These are phyloP conservation scores for Magnaporthiopsis rhizophila DNA, from an alignment of 2,329 filamentous ascomycete genomes.

Conservation along the genomic window DNA sequence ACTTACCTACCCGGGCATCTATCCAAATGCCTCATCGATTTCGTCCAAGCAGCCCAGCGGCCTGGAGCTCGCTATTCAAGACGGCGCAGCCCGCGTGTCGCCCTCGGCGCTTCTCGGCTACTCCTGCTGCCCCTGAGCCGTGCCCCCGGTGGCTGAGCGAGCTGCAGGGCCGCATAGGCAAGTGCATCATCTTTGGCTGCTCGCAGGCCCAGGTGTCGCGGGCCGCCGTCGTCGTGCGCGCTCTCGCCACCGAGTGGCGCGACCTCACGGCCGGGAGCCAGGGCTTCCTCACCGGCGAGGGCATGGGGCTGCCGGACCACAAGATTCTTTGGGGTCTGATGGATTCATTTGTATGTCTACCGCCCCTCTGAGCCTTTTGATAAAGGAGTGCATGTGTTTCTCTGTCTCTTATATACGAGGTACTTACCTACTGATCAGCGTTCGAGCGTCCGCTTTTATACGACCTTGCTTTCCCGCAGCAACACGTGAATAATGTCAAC, in stretches of 20 bases:
- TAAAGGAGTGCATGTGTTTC: too few relatives aligned
- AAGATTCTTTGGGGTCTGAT: conserved; percentile 79
- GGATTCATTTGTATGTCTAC: conserved; percentile 43
- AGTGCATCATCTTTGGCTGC: conserved; percentile 69
- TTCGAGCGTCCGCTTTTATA: too few relatives aligned
- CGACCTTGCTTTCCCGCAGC: conserved; percentile 25
- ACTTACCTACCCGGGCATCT: neutral
- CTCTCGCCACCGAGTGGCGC: conserved; percentile 60
- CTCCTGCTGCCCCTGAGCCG: neutral
- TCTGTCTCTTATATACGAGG: too few relatives aligned
- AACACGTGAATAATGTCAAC: conserved; percentile 80
- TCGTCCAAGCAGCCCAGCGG: conserved; percentile 9
- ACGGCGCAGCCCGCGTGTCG: neutral
- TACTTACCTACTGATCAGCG: neutral
- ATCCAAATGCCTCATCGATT: conserved; percentile 18
- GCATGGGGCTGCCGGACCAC: conserved; percentile 56
- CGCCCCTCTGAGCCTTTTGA: neutral
- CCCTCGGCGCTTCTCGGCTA: conserved; percentile 5
- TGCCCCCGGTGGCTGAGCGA: conserved; percentile 59
- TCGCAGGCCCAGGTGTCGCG: conserved; percentile 45
- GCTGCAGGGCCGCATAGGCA: conserved; percentile 59
- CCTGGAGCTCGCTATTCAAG: neutral
- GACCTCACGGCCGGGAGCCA: conserved; percentile 65
- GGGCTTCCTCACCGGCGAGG: conserved; percentile 60
- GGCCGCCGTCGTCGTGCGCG: conserved; percentile 50